Evolutionary conservation across 2,329 filamentous ascomycete genomes (phyloP).

Genomic region (Ilyonectria sp.): DNA sequence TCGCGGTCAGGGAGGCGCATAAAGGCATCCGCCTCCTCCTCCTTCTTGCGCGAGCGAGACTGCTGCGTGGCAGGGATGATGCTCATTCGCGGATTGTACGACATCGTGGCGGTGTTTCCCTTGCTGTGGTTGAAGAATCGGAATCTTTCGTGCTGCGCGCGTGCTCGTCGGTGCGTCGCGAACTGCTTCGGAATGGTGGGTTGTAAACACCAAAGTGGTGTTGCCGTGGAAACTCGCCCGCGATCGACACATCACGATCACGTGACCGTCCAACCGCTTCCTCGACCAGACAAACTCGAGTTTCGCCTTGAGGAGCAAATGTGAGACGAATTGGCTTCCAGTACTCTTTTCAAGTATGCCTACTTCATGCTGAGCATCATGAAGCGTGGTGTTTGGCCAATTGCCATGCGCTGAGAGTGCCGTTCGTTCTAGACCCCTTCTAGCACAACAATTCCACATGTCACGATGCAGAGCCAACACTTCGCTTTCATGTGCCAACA

Average conservation of each 20-base stretch:
- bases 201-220: conserved; percentile 42
- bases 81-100: conserved; percentile 73
- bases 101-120: conserved; percentile 58
- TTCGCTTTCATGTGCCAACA: conserved; percentile 25
- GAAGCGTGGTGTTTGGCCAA: background rate
- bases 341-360: background rate
- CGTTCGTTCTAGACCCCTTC: background rate
- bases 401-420: conserved; percentile 5
- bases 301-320: background rate
- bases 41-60: conserved; percentile 70
- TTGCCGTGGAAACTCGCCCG: conserved; percentile 46
- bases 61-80: conserved; percentile 69
- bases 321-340: conserved; percentile 8
- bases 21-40: conserved; percentile 72
- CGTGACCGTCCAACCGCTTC: conserved; percentile 27
- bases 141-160: conserved; percentile 19
- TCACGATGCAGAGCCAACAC: conserved; percentile 26
- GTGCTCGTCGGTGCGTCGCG: conserved; percentile 27
- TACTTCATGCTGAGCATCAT: background rate
- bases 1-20: conserved; percentile 78
- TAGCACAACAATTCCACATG: conserved; percentile 4
- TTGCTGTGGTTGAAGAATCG: background rate
- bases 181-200: conserved; percentile 27
- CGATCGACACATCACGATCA: conserved; percentile 17
- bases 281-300: background rate